These are phyloP conservation scores for Talaromyces wortmannii DNA, from an alignment of 495 filamentous ascomycete species.

Conservation along the genomic window DNA sequence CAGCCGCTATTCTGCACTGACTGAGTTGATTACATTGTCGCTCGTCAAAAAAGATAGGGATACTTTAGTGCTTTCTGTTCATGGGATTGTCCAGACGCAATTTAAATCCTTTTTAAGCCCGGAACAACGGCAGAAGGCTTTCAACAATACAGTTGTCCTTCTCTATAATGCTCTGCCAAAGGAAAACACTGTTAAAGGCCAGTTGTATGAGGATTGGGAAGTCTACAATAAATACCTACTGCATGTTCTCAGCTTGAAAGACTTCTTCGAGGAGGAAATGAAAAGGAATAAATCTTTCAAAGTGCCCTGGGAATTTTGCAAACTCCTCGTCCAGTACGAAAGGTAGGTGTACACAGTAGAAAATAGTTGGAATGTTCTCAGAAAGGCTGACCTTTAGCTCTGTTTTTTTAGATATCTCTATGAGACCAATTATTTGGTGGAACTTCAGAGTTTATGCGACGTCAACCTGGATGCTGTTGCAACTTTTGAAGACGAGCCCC, in stretches of 20 bases:
- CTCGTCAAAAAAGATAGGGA: constrained; percentile 8
- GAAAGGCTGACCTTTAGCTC: neutral
- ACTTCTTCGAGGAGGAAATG: neutral
- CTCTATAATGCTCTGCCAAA: constrained; percentile 11
- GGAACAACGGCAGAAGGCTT: constrained; percentile 7
- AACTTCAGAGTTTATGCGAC: neutral
- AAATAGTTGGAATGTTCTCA: neutral
- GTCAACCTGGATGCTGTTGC: neutral
- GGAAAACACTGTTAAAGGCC: neutral
- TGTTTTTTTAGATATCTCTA: constrained; percentile 1
- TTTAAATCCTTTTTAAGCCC: constrained; percentile 3
- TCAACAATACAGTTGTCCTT: constrained; percentile 3
- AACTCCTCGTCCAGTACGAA: neutral
- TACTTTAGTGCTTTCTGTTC: constrained; percentile 1
- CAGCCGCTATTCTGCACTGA: neutral
- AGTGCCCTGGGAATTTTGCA: neutral
- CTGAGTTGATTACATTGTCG: neutral
- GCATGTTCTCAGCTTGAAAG: constrained; percentile 9
- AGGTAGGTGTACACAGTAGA: neutral
- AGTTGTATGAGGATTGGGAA: constrained; percentile 5
- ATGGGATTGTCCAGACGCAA: constrained; percentile 10
- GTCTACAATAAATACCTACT: constrained; percentile 7
- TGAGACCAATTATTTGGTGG: neutral
- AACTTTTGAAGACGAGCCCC: neutral
- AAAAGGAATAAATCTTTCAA: neutral